Evolutionary conservation across 2,329 filamentous ascomycete species (phyloP).

Genomic region (Cytospora mali): DNA sequence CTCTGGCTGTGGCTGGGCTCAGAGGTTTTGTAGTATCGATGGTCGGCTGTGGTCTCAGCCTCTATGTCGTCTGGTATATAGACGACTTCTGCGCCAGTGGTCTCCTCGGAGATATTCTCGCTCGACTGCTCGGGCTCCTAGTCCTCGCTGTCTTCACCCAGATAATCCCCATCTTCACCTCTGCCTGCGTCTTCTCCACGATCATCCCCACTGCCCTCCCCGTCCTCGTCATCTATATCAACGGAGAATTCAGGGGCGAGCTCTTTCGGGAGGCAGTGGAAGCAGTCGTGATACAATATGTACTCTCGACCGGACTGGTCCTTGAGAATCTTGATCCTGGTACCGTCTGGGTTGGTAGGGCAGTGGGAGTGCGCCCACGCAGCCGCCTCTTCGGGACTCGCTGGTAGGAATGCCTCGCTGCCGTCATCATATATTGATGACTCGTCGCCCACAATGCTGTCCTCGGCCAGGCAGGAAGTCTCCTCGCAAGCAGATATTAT

Average conservation of each 20-base stretch:
- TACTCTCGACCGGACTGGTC: conserved; percentile 1
- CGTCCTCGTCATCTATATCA: background rate
- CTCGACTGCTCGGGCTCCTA: background rate
- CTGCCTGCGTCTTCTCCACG: background rate
- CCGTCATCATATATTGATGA: background rate
- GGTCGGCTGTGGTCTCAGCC: no score
- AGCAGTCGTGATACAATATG: conserved; percentile 9
- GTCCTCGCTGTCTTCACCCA: background rate
- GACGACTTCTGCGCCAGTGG: background rate
- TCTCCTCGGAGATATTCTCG: background rate
- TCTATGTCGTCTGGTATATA: no score
- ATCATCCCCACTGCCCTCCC: background rate
- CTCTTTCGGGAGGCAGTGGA: conserved; percentile 7
- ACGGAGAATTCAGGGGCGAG: background rate
- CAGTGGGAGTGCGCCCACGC: conserved; percentile 13
- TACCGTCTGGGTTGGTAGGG: background rate
- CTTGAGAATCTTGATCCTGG: background rate
- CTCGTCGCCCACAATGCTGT: background rate
- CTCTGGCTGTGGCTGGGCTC: background rate
- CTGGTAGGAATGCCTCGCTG: background rate
- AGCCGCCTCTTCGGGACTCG: background rate
- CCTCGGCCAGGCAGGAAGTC: background rate
- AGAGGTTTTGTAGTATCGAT: background rate
- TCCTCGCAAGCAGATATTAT: background rate
- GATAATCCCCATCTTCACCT: background rate